Evolutionary conservation across 495 filamentous ascomycete species (phyloP), one percentile per base, ranked within the genome.

Genomic region (Neurospora sp.): DNA sequence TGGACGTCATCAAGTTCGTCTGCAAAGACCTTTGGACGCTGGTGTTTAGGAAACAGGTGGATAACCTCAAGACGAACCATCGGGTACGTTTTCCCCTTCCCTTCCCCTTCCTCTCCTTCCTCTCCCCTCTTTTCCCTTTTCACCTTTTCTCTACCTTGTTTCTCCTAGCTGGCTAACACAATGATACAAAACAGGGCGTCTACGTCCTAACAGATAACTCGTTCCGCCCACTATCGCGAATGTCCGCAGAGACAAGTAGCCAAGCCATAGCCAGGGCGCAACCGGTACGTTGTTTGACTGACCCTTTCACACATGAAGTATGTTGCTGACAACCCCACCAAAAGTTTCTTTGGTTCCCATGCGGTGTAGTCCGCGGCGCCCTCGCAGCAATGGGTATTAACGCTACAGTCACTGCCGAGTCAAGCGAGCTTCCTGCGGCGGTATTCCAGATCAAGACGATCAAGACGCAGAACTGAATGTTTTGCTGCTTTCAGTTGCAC

Each of bases 11-110:
- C 79, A 99, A 99, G 82, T 98, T 98, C 79, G 87, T 98, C 41
- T 99, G 96, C 87, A 99, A 98, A 82, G 96, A 99, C 80, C 83
- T 99, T 59, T 99, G 96, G 96, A 93, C 89, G 69, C 86, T 97
- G 48, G 87, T 98, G 40, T 99, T 97, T 82, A 86, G 93, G 81
- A 99, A 99, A 83, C 96, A 98, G 82, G 91, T 98, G 77, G 96
- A 99, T 81, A 98, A 98, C 83, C 85, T 99, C 54, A 99, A 98
- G 85, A 99, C 96, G 16, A 99, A 99, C 81, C 96, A 99, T 80
- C 88, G 96, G 78, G 92, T 93, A 85, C 20, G 85, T 31, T 39
- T 71, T n/a, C 12, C 3, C 35, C 69, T 66, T 70, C 54, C 40
- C 62, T 71, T 72, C 9, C 59, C 4, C 4, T 3, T 12, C 16